These are phyloP conservation scores for Aspergillus alliaceus DNA, from an alignment of 2,329 filamentous ascomycete species.

Conservation along the genomic window DNA sequence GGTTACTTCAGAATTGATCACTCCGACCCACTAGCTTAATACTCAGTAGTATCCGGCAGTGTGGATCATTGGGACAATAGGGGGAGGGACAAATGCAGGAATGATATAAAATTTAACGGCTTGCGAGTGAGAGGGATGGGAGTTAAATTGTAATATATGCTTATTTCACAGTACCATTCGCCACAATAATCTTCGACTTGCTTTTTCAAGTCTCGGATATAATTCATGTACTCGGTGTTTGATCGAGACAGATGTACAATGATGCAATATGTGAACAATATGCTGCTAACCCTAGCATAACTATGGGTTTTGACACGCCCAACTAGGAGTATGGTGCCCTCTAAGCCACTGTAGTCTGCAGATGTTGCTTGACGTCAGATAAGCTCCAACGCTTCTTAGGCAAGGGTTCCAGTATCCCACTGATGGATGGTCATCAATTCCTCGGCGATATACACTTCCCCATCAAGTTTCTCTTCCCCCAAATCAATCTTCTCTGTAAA, in stretches of 20 bases:
- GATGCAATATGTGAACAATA: too few relatives aligned
- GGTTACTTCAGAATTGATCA: too few relatives aligned
- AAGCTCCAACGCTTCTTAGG: constrained; percentile 39
- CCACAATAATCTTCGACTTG: not conserved
- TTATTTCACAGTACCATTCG: not conserved
- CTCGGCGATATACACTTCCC: constrained; percentile 31
- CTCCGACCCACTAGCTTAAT: too few relatives aligned
- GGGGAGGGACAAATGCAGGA: too few relatives aligned
- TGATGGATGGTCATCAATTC: constrained; percentile 40
- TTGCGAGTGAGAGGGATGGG: too few relatives aligned
- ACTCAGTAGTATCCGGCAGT: too few relatives aligned
- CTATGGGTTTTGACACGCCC: not conserved
- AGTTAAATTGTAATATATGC: not conserved
- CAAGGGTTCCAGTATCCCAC: constrained; percentile 43
- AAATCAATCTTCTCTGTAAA: constrained; percentile 39
- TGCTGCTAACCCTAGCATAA: too few relatives aligned
- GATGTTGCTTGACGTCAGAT: constrained; percentile 32
- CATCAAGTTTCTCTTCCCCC: constrained; percentile 26
- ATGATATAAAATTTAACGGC: too few relatives aligned
- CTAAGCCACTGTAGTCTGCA: constrained; percentile 28
- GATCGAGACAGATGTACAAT: not conserved
- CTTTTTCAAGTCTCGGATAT: not conserved
- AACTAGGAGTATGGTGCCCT: not conserved
- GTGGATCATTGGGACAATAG: too few relatives aligned
- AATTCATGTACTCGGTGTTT: not conserved